Conservation (phyloP, 78 protist genomes). For the Dictyostelium purpureum region DNA sequence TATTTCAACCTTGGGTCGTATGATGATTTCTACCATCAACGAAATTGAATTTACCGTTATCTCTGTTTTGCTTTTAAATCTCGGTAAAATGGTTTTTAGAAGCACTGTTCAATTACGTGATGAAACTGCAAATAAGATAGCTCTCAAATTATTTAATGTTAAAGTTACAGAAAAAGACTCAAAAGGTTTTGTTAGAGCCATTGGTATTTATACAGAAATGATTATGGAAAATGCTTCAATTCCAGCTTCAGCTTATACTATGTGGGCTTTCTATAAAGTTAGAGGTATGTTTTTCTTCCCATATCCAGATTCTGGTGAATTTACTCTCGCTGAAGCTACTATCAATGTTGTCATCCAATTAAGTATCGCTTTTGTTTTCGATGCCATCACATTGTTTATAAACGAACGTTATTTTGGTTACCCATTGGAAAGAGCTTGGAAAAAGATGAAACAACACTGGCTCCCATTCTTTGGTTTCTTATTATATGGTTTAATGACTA, state of each 20-base stretch:
- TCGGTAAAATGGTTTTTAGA: constrained; percentile 69
- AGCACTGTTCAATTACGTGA: constrained; percentile 53
- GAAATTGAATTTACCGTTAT: constrained; percentile 14
- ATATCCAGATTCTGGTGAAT: constrained; percentile 30
- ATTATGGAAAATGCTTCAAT: constrained; percentile 73
- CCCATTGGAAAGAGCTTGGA: constrained; percentile 72
- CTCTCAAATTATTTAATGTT: neutral
- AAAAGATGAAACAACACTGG: constrained; percentile 58
- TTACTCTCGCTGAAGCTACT: constrained; percentile 31
- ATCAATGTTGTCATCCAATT: constrained; percentile 52
- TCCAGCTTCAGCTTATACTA: constrained; percentile 57
- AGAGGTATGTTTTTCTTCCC: constrained; percentile 67
- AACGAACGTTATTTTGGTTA: constrained; percentile 58
- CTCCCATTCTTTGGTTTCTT: constrained; percentile 67
- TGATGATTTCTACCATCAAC: constrained; percentile 74
- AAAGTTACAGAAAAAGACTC: constrained; percentile 53
- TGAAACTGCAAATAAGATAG: neutral
- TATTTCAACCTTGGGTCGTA: constrained; percentile 64
- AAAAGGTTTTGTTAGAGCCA: constrained; percentile 62
- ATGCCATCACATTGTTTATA: constrained; percentile 38
- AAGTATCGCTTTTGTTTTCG: constrained; percentile 36
- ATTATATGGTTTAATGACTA: constrained; percentile 22
- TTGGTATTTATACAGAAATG: constrained; percentile 65
- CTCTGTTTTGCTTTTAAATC: constrained; percentile 44
- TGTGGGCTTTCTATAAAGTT: constrained; percentile 34